A percentile compares a stretch with the other conserved stretches of the same genome.
Evolutionary conservation across 2,329 filamentous ascomycete genomes (phyloP).

Genomic region (Aureobasidium sp.): DNA sequence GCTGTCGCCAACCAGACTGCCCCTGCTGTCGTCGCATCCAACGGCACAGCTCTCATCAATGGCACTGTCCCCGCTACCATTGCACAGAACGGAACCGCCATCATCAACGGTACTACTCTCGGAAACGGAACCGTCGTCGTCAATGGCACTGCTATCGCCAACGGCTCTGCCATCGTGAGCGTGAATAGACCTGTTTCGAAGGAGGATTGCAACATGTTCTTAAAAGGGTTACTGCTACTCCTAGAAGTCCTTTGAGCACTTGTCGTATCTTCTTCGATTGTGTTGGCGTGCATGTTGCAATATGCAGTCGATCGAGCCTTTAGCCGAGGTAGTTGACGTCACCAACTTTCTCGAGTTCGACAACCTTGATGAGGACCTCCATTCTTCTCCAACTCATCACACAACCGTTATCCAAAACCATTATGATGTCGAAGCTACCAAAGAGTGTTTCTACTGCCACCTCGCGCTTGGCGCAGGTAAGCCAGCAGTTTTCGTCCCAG

Average conservation of each 20-base stretch:
- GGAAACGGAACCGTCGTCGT: conserved; percentile 13
- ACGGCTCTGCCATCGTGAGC: not conserved
- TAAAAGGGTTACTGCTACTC: no score
- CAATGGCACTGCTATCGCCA: not conserved
- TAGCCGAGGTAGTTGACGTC: no score
- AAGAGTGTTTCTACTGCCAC: conserved; percentile 16
- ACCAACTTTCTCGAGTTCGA: not conserved
- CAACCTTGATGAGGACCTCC: not conserved
- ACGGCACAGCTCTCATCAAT: conserved; percentile 14
- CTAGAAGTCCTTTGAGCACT: no score
- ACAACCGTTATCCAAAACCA: not conserved
- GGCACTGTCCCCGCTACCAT: not conserved
- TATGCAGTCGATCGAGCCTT: no score
- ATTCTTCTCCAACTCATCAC: no score
- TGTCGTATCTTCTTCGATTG: no score
- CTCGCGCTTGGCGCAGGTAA: conserved; percentile 16
- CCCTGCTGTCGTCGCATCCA: conserved; percentile 8
- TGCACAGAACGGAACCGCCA: not conserved
- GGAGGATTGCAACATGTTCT: no score
- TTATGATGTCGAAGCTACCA: conserved; percentile 14
- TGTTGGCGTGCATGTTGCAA: no score
- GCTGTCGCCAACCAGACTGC: conserved; percentile 7
- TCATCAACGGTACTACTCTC: conserved; percentile 13
- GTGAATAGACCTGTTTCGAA: no score
- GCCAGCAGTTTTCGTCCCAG: conserved; percentile 20